These are phyloP conservation scores for Coix lacrymajobi DNA, from an alignment of 176 grass and related monocot genomes.

Conservation along the genomic window DNA sequence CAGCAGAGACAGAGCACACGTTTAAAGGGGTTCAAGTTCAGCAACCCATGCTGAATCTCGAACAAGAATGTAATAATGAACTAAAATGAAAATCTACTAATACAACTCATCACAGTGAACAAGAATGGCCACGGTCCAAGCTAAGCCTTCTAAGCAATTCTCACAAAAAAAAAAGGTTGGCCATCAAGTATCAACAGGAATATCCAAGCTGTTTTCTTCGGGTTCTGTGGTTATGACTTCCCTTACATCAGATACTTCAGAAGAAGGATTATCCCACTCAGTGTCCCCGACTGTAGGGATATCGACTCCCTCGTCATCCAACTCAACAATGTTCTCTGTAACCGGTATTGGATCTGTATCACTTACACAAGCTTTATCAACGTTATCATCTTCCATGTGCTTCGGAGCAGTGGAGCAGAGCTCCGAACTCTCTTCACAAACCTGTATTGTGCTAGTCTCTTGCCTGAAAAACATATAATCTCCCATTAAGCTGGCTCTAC, in stretches of 20 bases:
- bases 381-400: conserved; percentile 53
- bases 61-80: conserved; percentile 8
- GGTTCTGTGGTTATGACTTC: conserved; percentile 52
- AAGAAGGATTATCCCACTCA: conserved; percentile 46
- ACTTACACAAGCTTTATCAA: conserved; percentile 62
- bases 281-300: conserved; percentile 60
- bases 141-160: conserved; percentile 6
- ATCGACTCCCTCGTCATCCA: conserved; percentile 58
- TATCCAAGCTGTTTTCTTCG: conserved; percentile 72
- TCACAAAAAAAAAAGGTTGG: conserved; percentile 28
- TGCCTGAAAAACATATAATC: conserved; percentile 44
- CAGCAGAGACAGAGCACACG: conserved; percentile 8
- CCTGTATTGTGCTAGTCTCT: conserved; percentile 68
- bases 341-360: conserved; percentile 49
- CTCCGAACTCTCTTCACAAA: conserved; percentile 72
- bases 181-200: conserved; percentile 48
- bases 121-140: neutral
- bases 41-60: neutral
- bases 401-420: conserved; percentile 54
- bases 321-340: conserved; percentile 43
- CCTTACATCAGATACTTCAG: conserved; percentile 64
- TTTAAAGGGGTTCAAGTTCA: neutral
- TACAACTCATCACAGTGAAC: neutral
- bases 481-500: neutral
- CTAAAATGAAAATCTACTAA: neutral